Evolutionary conservation across 2,329 filamentous ascomycete genomes (phyloP), one percentile per base, ranked within the genome.

Genomic region (Scytalidium lignicola): DNA sequence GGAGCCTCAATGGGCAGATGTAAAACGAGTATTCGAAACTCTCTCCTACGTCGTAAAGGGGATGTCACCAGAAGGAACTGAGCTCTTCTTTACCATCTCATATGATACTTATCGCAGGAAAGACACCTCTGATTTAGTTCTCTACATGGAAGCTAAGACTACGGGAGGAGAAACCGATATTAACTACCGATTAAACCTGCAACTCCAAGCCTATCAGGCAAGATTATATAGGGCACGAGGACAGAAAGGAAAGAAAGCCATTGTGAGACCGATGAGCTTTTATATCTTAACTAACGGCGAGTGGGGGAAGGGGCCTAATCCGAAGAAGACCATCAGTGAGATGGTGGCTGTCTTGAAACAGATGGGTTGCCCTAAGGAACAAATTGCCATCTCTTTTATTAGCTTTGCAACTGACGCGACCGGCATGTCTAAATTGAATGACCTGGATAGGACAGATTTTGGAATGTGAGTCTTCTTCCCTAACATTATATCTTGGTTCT

Each of bases 21-120:
- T 63, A 8, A 49, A 55, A 21, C 48, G 51, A 2, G 53, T 62
- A 15, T 58, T 63, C 48, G 53, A 56, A 51, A 51, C 55, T 2
- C 51, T 64, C 15, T 56, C 55, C 17, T 63, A 65, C 46, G 45
- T 61, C n/a, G 55, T 64, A 2, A 62, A 63, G 41, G 51, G 53
- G 5, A 56, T 58, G 48, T 59, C 58, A 18, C 52, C 54, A 2
- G 52, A 55, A 22, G 62, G 62, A 1, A 55, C 61, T 9, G 60
- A 64, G 40, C 47, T 64, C 3, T 58, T 49, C 37, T 64, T 57
- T 47, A 62, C 58, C 17, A 50, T 55, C 12, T 55, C 54, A 26
- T 60, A 52, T 49, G 55, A 56, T 42, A 58, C 53, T 15, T 58
- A 47, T 39, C 55, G 48, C 8, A 48, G 57, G 2, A 55, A 55